phyloP scores from a whole-genome alignment of 768 basidiomycete genomes.

The Lenzites betulinus region DNA sequence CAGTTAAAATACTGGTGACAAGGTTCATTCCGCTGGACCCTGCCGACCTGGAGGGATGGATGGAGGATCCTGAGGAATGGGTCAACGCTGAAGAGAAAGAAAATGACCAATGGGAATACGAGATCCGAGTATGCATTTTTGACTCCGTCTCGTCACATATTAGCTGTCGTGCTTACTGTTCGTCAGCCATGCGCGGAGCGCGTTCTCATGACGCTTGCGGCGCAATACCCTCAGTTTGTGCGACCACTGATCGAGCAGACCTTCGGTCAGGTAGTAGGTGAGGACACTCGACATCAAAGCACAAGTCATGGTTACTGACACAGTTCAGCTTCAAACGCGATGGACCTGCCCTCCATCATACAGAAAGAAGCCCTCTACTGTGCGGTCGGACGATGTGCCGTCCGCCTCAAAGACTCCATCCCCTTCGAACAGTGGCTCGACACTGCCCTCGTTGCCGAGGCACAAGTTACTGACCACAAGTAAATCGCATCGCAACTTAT shows the following conservation, averaged over 20 bases:
- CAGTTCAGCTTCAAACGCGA: slow-evolving; percentile 44
- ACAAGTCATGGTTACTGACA: neutral
- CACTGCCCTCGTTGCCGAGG: slow-evolving; percentile 59
- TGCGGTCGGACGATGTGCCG: slow-evolving; percentile 82
- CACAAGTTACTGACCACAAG: slow-evolving; percentile 59
- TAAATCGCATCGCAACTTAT: too few relatives aligned
- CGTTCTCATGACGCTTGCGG: slow-evolving; percentile 79
- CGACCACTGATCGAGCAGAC: slow-evolving; percentile 61
- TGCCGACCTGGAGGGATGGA: slow-evolving; percentile 80
- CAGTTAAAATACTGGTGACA: slow-evolving; percentile 74
- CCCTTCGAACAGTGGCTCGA: slow-evolving; percentile 74
- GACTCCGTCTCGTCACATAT: neutral
- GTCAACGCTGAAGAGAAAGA: slow-evolving; percentile 87
- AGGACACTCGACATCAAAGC: neutral
- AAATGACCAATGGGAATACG: slow-evolving; percentile 91
- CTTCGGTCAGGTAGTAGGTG: slow-evolving; percentile 66
- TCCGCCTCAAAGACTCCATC: slow-evolving; percentile 59
- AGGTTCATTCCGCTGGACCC: slow-evolving; percentile 85
- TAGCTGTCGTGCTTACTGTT: neutral
- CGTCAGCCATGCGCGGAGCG: slow-evolving; percentile 88
- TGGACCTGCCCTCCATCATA: slow-evolving; percentile 59
- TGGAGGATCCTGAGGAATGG: slow-evolving; percentile 93
- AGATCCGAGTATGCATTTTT: slow-evolving; percentile 70
- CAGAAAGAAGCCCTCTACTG: slow-evolving; percentile 89
- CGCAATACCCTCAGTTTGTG: slow-evolving; percentile 70